Percentiles rank a stretch among this genome's conserved stretches.
phyloP scores from a whole-genome alignment of 2,329 filamentous ascomycete genomes.

The Fusarium avenaceum region DNA sequence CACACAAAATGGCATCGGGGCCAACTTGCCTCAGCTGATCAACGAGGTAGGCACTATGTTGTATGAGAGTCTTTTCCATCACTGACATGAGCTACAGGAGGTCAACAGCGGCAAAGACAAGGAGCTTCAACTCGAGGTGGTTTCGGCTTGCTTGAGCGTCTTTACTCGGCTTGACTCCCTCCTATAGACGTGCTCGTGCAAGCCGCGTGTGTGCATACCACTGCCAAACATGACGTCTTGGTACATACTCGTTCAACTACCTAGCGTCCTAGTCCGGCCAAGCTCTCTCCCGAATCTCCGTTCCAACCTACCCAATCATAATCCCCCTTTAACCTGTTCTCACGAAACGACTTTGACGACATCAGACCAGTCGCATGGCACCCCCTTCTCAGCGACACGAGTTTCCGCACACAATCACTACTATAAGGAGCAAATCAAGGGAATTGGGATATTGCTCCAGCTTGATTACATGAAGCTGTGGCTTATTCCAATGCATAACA shows the following conservation, averaged over 20 bases:
- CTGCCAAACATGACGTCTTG: conserved; percentile 28
- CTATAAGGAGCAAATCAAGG: conserved; percentile 38
- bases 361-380: conserved; percentile 29
- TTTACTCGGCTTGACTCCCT: conserved; percentile 98
- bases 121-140: conserved; percentile 96
- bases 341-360: conserved; percentile 38
- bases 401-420: conserved; percentile 22
- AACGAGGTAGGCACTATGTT: conserved; percentile 70
- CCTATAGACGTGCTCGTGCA: conserved; percentile 67
- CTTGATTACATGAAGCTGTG: conserved; percentile 23
- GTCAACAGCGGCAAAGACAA: conserved; percentile 89
- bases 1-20: conserved; percentile 83
- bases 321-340: conserved; percentile 23
- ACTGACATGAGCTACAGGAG: conserved; percentile 65
- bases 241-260: conserved; percentile 35
- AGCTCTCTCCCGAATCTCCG: conserved; percentile 33
- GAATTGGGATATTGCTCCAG: conserved; percentile 29
- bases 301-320: conserved; percentile 34
- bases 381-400: conserved; percentile 17
- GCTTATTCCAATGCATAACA: conserved; percentile 10
- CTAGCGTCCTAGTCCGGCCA: conserved; percentile 38
- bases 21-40: conserved; percentile 90
- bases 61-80: background rate
- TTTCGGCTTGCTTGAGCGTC: conserved; percentile 95
- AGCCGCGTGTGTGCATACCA: conserved; percentile 22